Evolutionary conservation across 371 early-diverging fungal genomes (phyloP).

Genomic region (Chytridium lagenaria): DNA sequence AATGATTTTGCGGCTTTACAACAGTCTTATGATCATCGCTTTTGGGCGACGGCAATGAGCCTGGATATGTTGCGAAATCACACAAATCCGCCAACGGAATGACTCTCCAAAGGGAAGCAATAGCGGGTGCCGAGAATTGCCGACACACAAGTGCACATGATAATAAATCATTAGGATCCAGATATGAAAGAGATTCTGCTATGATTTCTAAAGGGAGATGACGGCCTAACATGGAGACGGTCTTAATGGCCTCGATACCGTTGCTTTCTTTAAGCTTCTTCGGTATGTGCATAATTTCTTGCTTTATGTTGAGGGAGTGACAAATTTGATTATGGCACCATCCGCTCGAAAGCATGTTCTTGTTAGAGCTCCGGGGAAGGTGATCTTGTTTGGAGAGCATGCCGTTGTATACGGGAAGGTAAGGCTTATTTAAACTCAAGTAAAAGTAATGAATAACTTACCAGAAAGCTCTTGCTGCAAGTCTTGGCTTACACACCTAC

Average conservation of each 20-base stretch:
- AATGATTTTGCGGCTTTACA: no score
- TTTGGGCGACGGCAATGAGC: neutral
- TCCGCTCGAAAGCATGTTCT: neutral
- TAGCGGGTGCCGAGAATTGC: neutral
- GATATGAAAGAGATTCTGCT: neutral
- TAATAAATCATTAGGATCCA: neutral
- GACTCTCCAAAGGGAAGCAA: neutral
- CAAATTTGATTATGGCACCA: neutral
- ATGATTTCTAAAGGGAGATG: neutral
- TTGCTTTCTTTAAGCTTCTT: neutral
- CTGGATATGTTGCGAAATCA: neutral
- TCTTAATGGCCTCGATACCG: neutral
- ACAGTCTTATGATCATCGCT: neutral
- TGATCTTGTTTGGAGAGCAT: constrained; percentile 97
- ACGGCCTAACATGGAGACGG: neutral
- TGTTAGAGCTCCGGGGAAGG: constrained; percentile 92
- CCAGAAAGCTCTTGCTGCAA: constrained; percentile 55
- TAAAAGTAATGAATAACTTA: constrained; percentile 14
- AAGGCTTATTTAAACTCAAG: constrained; percentile 27
- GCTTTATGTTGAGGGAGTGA: neutral
- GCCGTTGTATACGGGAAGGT: constrained; percentile 96
- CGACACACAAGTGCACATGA: neutral
- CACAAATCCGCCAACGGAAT: constrained; percentile 9
- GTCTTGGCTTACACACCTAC: constrained; percentile 50
- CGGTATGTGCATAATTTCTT: neutral